These are phyloP conservation scores for Loxodes magnus DNA, from an alignment of 73 alveolate species.

Conservation along the genomic window DNA sequence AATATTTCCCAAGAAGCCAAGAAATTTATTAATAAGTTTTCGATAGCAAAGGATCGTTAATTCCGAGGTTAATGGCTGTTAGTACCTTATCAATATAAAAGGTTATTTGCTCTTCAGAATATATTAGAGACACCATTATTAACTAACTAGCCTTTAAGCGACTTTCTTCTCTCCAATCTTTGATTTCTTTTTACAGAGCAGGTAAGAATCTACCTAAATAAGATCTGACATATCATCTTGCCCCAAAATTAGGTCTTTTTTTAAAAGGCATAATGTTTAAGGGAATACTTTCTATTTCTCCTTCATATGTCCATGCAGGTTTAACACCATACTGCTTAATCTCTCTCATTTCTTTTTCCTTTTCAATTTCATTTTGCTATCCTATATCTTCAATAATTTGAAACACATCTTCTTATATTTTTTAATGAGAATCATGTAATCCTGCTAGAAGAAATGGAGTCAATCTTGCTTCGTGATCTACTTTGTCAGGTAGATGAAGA, in stretches of 20 bases:
- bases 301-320: slow-evolving; percentile 84
- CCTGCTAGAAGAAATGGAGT: slow-evolving; percentile 93
- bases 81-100: neutral
- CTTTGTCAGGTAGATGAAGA: slow-evolving; percentile 79
- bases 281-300: slow-evolving; percentile 48
- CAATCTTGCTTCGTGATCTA: slow-evolving; percentile 90
- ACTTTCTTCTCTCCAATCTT: slow-evolving; percentile 43
- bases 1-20: neutral
- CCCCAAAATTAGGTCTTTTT: slow-evolving; percentile 87
- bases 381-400: slow-evolving; percentile 90
- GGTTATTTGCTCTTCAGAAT: neutral
- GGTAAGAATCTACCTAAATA: slow-evolving; percentile 81
- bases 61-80: neutral
- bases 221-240: slow-evolving; percentile 69
- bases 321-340: slow-evolving; percentile 79
- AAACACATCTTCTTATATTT: slow-evolving; percentile 66
- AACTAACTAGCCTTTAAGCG: neutral
- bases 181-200: slow-evolving; percentile 82
- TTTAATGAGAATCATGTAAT: slow-evolving; percentile 74
- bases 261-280: slow-evolving; percentile 83
- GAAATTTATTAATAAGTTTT: neutral
- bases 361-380: slow-evolving; percentile 80
- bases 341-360: slow-evolving; percentile 89
- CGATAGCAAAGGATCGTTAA: neutral
- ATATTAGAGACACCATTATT: neutral